A percentile compares a stretch with the other conserved stretches of the same genome.
Conservation (phyloP, 495 filamentous ascomycete genomes). For the Penicillium soppii region DNA sequence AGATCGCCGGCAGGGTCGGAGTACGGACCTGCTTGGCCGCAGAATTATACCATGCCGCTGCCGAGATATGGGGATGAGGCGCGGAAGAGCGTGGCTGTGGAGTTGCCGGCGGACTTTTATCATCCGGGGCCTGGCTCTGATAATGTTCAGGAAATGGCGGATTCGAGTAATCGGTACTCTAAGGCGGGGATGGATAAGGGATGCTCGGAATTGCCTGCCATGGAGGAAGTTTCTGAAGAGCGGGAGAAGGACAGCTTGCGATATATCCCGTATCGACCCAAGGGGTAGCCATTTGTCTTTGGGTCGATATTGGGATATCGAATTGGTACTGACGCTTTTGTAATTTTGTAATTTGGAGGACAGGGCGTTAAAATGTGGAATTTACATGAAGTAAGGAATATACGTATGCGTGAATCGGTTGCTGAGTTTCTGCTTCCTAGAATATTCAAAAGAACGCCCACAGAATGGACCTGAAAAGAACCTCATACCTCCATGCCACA, state of each 20-base stretch:
- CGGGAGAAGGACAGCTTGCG: not conserved
- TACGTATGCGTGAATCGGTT: no score
- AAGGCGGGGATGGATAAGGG: not conserved
- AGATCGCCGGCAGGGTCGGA: not conserved
- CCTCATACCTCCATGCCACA: no score
- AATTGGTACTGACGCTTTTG: no score
- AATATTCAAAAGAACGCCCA: no score
- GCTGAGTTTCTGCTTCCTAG: no score
- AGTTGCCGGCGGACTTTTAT: constrained; percentile 12
- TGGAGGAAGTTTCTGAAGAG: not conserved
- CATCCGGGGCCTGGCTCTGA: not conserved
- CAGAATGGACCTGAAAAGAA: no score
- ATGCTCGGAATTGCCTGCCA: not conserved
- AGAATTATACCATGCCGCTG: not conserved
- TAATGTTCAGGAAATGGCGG: constrained; percentile 1
- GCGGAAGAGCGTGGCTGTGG: not conserved
- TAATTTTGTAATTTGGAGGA: no score
- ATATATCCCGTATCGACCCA: not conserved
- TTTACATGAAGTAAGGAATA: no score
- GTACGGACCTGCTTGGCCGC: no score
- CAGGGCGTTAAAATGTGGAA: no score
- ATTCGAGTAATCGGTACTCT: not conserved
- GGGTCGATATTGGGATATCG: not conserved
- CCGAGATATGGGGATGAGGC: not conserved
- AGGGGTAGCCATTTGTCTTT: not conserved